Percentiles rank a stretch among this genome's conserved stretches.
Evolutionary conservation across 768 basidiomycete species (phyloP).

Genomic region (Coprinopsis strossmayeri): DNA sequence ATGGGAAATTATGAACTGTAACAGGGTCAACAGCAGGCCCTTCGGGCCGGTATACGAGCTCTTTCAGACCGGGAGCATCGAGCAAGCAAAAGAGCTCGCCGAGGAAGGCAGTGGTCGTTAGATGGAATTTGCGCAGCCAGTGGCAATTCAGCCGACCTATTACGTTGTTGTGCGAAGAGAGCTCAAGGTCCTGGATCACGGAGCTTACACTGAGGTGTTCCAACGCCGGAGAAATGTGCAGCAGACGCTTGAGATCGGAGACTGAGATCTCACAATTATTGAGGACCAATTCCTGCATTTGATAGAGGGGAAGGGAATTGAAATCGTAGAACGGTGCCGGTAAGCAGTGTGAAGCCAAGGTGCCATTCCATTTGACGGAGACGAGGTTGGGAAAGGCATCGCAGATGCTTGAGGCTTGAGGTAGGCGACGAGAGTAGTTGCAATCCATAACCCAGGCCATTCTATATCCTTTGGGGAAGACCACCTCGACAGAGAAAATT

Average conservation of each 20-base stretch:
- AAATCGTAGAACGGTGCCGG: constrained; percentile 3
- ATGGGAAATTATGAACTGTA: background rate
- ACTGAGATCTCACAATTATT: background rate
- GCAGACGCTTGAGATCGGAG: background rate
- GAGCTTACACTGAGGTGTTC: background rate
- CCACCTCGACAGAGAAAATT: background rate
- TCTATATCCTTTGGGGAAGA: background rate
- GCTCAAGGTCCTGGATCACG: background rate
- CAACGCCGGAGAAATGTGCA: background rate
- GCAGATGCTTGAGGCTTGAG: too few species aligned
- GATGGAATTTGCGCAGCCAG: background rate
- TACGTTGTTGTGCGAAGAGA: too few species aligned
- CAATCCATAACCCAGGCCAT: background rate
- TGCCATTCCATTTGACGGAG: background rate
- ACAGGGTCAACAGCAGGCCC: background rate
- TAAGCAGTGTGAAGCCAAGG: background rate
- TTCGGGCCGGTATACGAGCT: background rate
- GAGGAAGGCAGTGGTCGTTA: background rate
- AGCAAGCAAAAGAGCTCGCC: background rate
- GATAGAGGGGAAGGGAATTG: background rate
- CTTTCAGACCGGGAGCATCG: background rate
- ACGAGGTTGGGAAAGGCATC: background rate
- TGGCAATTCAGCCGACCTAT: background rate
- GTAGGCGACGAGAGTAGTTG: too few species aligned
- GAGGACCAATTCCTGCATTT: background rate